Conservation (phyloP, 192 early-diverging fungal genomes). For the Gryganskiella cystojenkinii region DNA sequence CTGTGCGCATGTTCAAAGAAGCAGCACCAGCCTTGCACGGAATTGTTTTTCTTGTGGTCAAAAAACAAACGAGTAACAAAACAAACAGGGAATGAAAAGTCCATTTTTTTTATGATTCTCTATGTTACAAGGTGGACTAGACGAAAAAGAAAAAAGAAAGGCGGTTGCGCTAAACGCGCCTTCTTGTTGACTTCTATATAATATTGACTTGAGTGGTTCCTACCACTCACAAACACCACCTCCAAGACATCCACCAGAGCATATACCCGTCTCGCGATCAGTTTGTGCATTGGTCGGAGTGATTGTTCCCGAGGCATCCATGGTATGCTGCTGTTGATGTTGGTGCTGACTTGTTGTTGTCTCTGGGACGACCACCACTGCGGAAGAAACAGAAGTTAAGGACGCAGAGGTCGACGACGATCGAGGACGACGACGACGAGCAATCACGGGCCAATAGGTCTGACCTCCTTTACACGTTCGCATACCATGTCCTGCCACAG, state of each 20-base stretch:
- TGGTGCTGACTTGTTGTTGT: too few species aligned
- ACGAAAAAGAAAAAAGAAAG: too few species aligned
- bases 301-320: constrained; percentile 9
- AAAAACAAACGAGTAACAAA: too few species aligned
- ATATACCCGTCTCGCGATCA: constrained; percentile 17
- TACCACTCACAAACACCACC: constrained; percentile 41
- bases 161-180: too few species aligned
- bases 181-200: too few species aligned
- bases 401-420: not conserved
- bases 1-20: too few species aligned
- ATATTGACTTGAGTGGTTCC: not conserved
- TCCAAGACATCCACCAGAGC: constrained; percentile 37
- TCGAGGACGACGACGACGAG: not conserved
- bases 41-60: too few species aligned
- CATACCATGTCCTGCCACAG: constrained; percentile 10
- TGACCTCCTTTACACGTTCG: constrained; percentile 46
- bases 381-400: not conserved
- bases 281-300: not conserved
- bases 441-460: constrained; percentile 45
- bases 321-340: not conserved
- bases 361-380: not conserved
- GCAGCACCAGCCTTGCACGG: too few species aligned
- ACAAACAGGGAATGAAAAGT: too few species aligned
- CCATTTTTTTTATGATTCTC: too few species aligned
- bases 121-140: too few species aligned